These are phyloP conservation scores for Colletotrichum zoysiae DNA, from an alignment of 2,329 filamentous ascomycete species.

Conservation along the genomic window DNA sequence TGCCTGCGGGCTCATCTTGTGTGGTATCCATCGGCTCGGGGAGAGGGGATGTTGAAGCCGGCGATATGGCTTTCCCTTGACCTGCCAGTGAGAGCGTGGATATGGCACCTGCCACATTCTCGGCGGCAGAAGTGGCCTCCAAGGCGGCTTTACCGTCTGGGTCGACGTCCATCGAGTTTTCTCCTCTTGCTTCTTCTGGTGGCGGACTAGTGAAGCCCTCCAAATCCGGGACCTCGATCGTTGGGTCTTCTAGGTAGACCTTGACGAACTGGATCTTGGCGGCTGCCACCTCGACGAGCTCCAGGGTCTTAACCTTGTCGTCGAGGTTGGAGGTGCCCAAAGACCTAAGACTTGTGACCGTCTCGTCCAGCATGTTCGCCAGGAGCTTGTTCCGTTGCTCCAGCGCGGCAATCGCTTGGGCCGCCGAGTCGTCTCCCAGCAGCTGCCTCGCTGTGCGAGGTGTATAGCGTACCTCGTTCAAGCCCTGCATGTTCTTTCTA, in stretches of 20 bases:
- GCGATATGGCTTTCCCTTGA: neutral
- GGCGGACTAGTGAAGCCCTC: conserved; percentile 29
- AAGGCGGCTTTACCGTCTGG: conserved; percentile 5
- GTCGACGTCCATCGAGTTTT: conserved; percentile 34
- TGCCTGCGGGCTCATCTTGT: conserved; percentile 18
- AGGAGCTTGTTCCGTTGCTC: conserved; percentile 76
- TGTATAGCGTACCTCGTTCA: conserved; percentile 68
- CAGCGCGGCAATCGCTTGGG: conserved; percentile 61
- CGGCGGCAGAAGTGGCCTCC: conserved; percentile 5
- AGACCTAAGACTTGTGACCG: conserved; percentile 72
- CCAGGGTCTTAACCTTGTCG: conserved; percentile 62
- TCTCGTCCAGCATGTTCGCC: conserved; percentile 76
- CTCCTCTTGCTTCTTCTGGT: conserved; percentile 19
- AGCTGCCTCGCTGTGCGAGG: conserved; percentile 54
- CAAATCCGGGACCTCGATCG: conserved; percentile 61
- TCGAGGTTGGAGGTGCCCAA: conserved; percentile 65
- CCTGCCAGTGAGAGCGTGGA: conserved; percentile 31
- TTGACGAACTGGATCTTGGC: conserved; percentile 76
- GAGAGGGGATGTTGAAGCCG: conserved; percentile 4
- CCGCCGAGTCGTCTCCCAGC: conserved; percentile 51
- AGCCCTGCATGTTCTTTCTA: conserved; percentile 77
- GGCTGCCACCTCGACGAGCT: conserved; percentile 69
- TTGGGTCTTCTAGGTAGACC: conserved; percentile 70
- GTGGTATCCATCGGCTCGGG: conserved; percentile 33
- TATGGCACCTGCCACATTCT: conserved; percentile 29